phyloP scores from a whole-genome alignment of 2,329 filamentous ascomycete genomes.

The Scedosporium minutisporum region DNA sequence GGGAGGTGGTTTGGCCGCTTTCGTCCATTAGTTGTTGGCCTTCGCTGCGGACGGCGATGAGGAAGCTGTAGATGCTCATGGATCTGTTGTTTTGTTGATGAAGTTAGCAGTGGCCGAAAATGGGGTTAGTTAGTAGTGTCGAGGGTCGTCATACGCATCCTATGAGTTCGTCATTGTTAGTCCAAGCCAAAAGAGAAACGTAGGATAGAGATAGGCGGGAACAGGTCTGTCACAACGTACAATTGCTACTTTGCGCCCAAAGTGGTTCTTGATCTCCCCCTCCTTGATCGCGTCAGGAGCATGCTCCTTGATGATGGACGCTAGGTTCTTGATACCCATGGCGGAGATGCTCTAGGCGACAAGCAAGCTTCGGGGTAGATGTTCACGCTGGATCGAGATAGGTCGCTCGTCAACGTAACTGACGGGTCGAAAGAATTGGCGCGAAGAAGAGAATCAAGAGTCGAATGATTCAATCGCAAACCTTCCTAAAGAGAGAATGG shows the following conservation, averaged over 20 bases:
- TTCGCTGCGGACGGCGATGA: slow-evolving; percentile 93
- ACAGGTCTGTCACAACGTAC: slow-evolving; percentile 42
- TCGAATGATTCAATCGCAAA: neutral
- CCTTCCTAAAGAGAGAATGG: neutral
- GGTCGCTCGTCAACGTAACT: too few species aligned
- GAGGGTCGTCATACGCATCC: slow-evolving; percentile 42
- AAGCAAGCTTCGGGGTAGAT: neutral
- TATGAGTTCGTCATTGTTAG: slow-evolving; percentile 17
- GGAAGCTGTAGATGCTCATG: slow-evolving; percentile 98
- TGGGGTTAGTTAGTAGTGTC: too few species aligned
- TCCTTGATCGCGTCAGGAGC: slow-evolving; percentile 92
- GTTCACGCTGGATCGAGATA: too few species aligned
- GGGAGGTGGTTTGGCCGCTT: slow-evolving; percentile 90
- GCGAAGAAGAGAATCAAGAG: neutral
- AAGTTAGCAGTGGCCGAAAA: neutral
- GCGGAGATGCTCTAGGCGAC: neutral
- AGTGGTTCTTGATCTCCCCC: slow-evolving; percentile 97
- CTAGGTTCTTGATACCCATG: slow-evolving; percentile 65
- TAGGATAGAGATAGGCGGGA: neutral
- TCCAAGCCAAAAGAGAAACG: neutral
- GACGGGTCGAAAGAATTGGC: too few species aligned
- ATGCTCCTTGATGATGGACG: slow-evolving; percentile 78
- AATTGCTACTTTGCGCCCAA: slow-evolving; percentile 95
- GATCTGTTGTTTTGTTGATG: slow-evolving; percentile 42
- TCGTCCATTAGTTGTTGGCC: slow-evolving; percentile 95